These are phyloP conservation scores for Camelina laxa DNA, from an alignment of 345 rosid genomes.

Conservation along the genomic window DNA sequence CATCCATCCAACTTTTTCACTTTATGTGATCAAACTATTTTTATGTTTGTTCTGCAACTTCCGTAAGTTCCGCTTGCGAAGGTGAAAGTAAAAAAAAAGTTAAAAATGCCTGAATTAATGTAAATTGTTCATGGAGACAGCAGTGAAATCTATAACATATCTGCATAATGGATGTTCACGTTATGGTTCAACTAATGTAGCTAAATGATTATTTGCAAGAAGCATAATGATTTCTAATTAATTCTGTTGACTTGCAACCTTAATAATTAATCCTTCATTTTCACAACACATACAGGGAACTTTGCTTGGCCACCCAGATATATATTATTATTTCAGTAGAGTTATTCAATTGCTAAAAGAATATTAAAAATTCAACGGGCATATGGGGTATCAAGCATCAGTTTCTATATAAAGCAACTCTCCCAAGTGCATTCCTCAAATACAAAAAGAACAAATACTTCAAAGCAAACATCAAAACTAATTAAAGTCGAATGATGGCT, in stretches of 20 bases:
- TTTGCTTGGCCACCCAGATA: constrained; percentile 28
- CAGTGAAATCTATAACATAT: constrained; percentile 6
- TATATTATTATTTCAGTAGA: constrained; percentile 12
- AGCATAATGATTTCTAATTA: neutral
- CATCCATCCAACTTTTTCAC: no score
- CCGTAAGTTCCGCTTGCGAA: no score
- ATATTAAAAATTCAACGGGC: neutral
- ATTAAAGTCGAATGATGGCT: constrained; percentile 21
- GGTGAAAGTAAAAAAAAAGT: neutral
- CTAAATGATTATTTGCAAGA: constrained; percentile 28
- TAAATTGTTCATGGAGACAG: constrained; percentile 5
- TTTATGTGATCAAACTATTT: no score
- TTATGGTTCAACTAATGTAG: constrained; percentile 42
- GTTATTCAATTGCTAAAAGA: neutral
- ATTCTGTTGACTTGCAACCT: constrained; percentile 36
- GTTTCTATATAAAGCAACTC: constrained; percentile 41
- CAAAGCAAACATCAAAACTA: neutral
- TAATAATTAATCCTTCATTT: constrained; percentile 43
- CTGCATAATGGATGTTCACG: constrained; percentile 38
- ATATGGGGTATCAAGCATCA: constrained; percentile 11
- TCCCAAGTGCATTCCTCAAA: constrained; percentile 26
- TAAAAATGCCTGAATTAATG: neutral
- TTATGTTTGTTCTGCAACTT: no score
- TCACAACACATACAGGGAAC: constrained; percentile 43
- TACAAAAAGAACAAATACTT: constrained; percentile 18